phyloP scores from a whole-genome alignment of 371 early-diverging fungal species.

The Parasitella parasitica region DNA sequence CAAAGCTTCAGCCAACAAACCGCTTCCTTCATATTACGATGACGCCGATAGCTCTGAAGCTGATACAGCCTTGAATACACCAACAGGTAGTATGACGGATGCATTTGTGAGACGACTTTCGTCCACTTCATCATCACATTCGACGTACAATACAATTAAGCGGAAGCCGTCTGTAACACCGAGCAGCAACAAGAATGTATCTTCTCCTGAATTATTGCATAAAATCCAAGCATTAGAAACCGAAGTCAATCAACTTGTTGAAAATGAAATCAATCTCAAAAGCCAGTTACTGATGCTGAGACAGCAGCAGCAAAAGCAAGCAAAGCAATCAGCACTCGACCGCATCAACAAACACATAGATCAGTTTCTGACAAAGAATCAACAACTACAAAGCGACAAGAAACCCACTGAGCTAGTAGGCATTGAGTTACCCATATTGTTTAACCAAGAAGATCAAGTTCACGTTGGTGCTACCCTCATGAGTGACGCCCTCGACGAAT shows the following conservation, averaged over 20 bases:
- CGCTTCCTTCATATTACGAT: neutral
- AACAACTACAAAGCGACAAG: neutral
- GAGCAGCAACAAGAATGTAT: neutral
- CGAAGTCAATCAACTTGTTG: neutral
- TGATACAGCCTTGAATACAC: slow-evolving; percentile 15
- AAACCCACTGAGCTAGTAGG: slow-evolving; percentile 1
- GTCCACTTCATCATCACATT: slow-evolving; percentile 4
- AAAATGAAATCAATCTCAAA: slow-evolving; percentile 6
- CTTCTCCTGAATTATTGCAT: neutral
- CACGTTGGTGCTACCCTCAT: neutral
- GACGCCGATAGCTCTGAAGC: slow-evolving; percentile 11
- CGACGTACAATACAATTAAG: neutral
- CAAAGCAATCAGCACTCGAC: neutral
- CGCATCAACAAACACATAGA: slow-evolving; percentile 8
- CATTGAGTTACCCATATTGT: slow-evolving; percentile 5
- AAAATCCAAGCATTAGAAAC: slow-evolving; percentile 11
- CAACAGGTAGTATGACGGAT: slow-evolving; percentile 13
- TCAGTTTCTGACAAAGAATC: slow-evolving; percentile 1
- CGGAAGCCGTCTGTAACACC: neutral
- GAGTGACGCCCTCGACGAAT: neutral
- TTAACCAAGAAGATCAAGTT: neutral
- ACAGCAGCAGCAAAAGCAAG: slow-evolving; percentile 1
- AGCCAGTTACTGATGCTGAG: slow-evolving; percentile 8
- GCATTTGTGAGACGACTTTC: slow-evolving; percentile 4
- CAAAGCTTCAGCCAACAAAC: slow-evolving; percentile 1